A percentile compares a stretch with the other conserved stretches of the same genome.
phyloP scores from a whole-genome alignment of 371 early-diverging fungal species.

The Capniomyces stellatus region DNA sequence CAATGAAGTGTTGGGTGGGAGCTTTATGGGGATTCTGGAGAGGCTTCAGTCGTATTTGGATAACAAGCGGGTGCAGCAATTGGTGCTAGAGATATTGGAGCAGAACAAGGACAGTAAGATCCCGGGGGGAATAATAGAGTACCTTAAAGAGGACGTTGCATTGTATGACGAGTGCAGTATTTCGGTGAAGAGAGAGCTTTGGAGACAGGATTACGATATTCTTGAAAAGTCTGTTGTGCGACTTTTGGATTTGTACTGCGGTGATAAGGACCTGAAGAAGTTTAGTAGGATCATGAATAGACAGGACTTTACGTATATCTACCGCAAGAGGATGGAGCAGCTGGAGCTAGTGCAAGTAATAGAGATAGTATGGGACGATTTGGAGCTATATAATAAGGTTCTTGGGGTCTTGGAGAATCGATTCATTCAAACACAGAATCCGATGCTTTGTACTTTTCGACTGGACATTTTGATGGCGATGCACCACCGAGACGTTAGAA shows the following conservation, averaged over 20 bases:
- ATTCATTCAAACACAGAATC: not conserved
- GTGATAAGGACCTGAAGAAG: not conserved
- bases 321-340: not conserved
- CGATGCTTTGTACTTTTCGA: not conserved
- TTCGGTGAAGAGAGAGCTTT: not conserved
- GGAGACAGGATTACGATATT: not conserved
- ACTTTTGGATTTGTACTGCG: not conserved
- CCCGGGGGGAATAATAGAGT: not conserved
- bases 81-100: not conserved
- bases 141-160: not conserved
- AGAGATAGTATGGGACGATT: not conserved
- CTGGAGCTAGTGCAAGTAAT: not conserved
- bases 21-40: not conserved
- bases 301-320: not conserved
- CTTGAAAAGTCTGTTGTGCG: not conserved
- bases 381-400: not conserved
- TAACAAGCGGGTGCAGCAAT: not conserved
- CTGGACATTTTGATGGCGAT: not conserved
- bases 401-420: not conserved
- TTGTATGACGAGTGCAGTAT: not conserved
- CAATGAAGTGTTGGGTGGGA: not conserved
- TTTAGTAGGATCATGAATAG: not conserved
- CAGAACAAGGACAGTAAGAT: not conserved
- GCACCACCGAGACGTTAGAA: slow-evolving; percentile 1
- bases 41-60: not conserved